Evolutionary conservation across 2,329 filamentous ascomycete species (phyloP).

Genomic region (Graphilbum ipis-grandicollis): DNA sequence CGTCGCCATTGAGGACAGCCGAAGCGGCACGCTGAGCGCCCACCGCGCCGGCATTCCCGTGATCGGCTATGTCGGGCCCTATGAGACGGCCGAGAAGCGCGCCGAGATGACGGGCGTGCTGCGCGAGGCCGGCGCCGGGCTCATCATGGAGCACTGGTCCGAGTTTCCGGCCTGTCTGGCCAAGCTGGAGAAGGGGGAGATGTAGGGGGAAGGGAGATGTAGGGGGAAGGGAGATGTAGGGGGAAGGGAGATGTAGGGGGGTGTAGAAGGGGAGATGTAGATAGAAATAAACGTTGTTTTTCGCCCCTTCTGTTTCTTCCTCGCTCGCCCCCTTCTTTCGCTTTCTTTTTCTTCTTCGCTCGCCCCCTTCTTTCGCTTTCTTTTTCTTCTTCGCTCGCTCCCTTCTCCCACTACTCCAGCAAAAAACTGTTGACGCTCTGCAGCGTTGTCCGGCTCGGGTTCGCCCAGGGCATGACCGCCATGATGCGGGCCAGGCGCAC

Average conservation of each 20-base stretch:
- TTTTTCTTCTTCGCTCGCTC: background rate
- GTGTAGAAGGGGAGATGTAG: too few species aligned
- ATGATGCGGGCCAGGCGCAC: conserved; percentile 69
- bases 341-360: too few species aligned
- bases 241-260: too few species aligned
- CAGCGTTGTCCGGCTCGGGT: conserved; percentile 68
- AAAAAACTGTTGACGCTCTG: conserved; percentile 86
- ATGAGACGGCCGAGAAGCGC: conserved; percentile 40
- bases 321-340: background rate
- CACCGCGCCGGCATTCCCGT: conserved; percentile 63
- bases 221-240: too few species aligned
- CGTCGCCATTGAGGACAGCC: conserved; percentile 76
- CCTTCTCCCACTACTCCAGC: conserved; percentile 35
- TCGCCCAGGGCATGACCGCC: conserved; percentile 58
- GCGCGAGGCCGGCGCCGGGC: conserved; percentile 40
- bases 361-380: background rate
- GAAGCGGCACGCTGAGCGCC: conserved; percentile 60
- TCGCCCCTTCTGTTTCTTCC: too few species aligned
- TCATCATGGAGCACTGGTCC: conserved; percentile 43
- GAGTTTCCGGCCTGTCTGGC: conserved; percentile 32
- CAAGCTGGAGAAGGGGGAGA: conserved; percentile 25
- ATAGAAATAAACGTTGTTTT: too few species aligned
- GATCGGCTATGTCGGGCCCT: conserved; percentile 74
- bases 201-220: too few species aligned
- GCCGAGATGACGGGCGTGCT: conserved; percentile 48